phyloP scores from a whole-genome alignment of 2,329 filamentous ascomycete species.

The Fusarium sp. region DNA sequence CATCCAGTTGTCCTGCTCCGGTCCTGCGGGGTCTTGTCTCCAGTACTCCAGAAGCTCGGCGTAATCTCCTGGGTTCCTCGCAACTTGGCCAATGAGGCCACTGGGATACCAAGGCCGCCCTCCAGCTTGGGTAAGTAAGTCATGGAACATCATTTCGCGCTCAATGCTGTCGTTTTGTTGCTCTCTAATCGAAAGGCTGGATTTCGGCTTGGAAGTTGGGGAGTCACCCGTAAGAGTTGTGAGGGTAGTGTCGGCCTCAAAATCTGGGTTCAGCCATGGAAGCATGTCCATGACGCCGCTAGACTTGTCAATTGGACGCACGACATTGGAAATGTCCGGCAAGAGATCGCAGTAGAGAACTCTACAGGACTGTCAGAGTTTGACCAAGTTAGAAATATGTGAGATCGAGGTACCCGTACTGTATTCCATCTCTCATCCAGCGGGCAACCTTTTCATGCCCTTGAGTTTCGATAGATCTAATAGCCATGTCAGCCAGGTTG shows the following conservation, averaged over 20 bases:
- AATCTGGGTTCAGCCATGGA: constrained; percentile 19
- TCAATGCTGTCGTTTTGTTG: constrained; percentile 8
- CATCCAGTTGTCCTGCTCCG: constrained; percentile 23
- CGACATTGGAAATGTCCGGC: constrained; percentile 30
- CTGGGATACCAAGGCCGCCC: constrained; percentile 39
- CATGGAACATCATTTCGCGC: constrained; percentile 23
- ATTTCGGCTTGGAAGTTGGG: background rate
- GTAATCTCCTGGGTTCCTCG: constrained; percentile 14
- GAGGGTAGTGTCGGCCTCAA: constrained; percentile 12
- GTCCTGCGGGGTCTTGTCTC: constrained; percentile 13
- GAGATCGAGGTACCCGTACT: constrained; percentile 25
- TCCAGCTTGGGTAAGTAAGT: constrained; percentile 26
- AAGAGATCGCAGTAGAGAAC: constrained; percentile 33
- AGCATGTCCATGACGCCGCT: constrained; percentile 23
- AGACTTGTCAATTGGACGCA: constrained; percentile 22
- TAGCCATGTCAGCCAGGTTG: constrained; percentile 7
- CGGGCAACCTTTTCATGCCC: constrained; percentile 30
- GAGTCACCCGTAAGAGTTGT: constrained; percentile 7
- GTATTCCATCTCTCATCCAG: constrained; percentile 33
- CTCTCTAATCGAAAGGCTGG: constrained; percentile 11
- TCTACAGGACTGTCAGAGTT: constrained; percentile 17
- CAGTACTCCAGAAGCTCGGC: constrained; percentile 29
- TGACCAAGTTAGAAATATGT: background rate
- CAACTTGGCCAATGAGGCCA: constrained; percentile 24
- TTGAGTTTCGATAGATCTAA: constrained; percentile 14